A percentile compares a stretch with the other conserved stretches of the same genome.
Evolutionary conservation across 371 early-diverging fungal genomes (phyloP).

Genomic region (Mucor irregularis): DNA sequence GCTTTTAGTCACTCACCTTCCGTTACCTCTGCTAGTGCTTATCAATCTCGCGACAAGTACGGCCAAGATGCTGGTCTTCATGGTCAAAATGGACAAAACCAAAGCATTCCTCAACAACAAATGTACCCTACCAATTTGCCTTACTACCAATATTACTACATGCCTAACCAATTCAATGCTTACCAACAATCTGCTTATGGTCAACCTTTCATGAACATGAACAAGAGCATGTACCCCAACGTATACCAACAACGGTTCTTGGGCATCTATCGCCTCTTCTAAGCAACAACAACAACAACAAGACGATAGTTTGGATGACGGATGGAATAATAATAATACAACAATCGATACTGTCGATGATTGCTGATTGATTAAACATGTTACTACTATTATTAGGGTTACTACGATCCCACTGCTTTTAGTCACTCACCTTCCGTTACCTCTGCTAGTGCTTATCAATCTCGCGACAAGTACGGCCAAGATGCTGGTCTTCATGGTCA

Average conservation of each 20-base stretch:
- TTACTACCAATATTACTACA: conserved; percentile 78
- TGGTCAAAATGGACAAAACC: conserved; percentile 21
- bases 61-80: conserved; percentile 22
- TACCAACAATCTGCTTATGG: conserved; percentile 77
- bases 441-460: conserved; percentile 41
- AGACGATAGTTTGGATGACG: conserved; percentile 4
- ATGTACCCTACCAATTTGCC: conserved; percentile 48
- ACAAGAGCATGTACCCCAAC: conserved; percentile 80
- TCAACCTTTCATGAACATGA: conserved; percentile 84
- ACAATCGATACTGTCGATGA: conserved; percentile 16
- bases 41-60: conserved; percentile 39
- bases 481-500: conserved; percentile 20
- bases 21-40: conserved; percentile 39
- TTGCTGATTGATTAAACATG: no score
- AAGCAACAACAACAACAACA: conserved; percentile 22
- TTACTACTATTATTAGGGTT: conserved; percentile 32
- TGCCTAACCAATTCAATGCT: conserved; percentile 69
- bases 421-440: conserved; percentile 44
- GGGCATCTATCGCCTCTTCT: conserved; percentile 46
- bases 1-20: conserved; percentile 48
- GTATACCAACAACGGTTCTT: conserved; percentile 60
- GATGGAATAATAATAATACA: conserved; percentile 17
- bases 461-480: conserved; percentile 35
- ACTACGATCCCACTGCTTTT: conserved; percentile 58
- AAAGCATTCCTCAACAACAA: conserved; percentile 32